Conservation (phyloP, 495 filamentous ascomycete species). For the Lasiosphaeria miniovina region DNA sequence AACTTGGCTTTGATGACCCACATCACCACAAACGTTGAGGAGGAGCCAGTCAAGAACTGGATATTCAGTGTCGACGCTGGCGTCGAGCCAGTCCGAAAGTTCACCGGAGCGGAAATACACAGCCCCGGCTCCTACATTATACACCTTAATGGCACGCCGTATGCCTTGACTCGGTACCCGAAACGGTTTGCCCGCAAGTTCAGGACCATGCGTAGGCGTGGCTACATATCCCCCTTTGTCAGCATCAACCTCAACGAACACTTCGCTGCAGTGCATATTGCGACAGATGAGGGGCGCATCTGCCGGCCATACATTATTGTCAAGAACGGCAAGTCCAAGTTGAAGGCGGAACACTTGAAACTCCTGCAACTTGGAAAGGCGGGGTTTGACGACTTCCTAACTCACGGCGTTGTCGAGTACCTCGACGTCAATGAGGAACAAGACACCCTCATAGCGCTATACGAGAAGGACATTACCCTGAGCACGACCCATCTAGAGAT, state of each 20-base stretch:
- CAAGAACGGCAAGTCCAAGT: slow-evolving; percentile 74
- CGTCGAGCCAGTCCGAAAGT: slow-evolving; percentile 54
- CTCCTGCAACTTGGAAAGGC: slow-evolving; percentile 75
- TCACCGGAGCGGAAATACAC: slow-evolving; percentile 80
- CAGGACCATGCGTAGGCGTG: slow-evolving; percentile 77
- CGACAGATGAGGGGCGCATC: slow-evolving; percentile 93
- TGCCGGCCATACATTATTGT: slow-evolving; percentile 94
- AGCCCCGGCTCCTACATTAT: slow-evolving; percentile 79
- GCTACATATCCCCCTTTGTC: slow-evolving; percentile 88
- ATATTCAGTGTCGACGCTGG: slow-evolving; percentile 72
- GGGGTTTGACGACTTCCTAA: slow-evolving; percentile 90
- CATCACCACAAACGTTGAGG: slow-evolving; percentile 93
- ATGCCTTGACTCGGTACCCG: slow-evolving; percentile 76
- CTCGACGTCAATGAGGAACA: slow-evolving; percentile 98
- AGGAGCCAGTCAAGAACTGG: slow-evolving; percentile 77
- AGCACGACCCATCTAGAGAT: slow-evolving; percentile 93
- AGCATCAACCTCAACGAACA: slow-evolving; percentile 94
- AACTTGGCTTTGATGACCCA: slow-evolving; percentile 99
- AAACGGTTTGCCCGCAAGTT: slow-evolving; percentile 81
- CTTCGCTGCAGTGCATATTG: slow-evolving; percentile 86
- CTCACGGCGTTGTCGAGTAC: slow-evolving; percentile 86
- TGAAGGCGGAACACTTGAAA: slow-evolving; percentile 71
- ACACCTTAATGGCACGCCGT: slow-evolving; percentile 91
- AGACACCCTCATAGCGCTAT: slow-evolving; percentile 86
- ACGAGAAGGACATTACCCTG: slow-evolving; percentile 74